phyloP scores from a whole-genome alignment of 768 basidiomycete species.

The Russula foetens region DNA sequence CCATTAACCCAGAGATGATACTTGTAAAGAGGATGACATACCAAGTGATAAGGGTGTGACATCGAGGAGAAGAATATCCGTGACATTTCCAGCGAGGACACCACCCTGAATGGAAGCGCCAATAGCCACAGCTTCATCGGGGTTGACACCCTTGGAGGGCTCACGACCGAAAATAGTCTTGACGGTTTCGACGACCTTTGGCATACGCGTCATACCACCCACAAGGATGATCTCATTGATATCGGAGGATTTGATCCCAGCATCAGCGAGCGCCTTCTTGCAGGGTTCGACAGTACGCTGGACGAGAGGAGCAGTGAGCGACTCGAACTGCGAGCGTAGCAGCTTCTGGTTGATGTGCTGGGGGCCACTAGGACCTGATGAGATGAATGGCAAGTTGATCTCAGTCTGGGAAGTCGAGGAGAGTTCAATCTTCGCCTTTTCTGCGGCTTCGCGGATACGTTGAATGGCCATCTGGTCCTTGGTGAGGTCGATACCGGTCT shows the following conservation, averaged over 20 bases:
- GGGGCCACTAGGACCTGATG: slow-evolving; percentile 88
- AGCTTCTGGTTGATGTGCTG: slow-evolving; percentile 96
- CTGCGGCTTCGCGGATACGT: slow-evolving; percentile 97
- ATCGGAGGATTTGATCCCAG: slow-evolving; percentile 86
- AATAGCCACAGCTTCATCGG: slow-evolving; percentile 97
- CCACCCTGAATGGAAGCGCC: slow-evolving; percentile 98
- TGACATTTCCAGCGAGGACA: slow-evolving; percentile 94
- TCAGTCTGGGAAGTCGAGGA: slow-evolving; percentile 94
- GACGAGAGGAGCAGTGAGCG: slow-evolving; percentile 72
- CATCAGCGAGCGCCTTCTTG: slow-evolving; percentile 94
- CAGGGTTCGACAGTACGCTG: slow-evolving; percentile 91
- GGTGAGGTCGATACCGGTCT: slow-evolving; percentile 70
- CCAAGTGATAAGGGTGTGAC: slow-evolving; percentile 96
- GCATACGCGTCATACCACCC: slow-evolving; percentile 99
- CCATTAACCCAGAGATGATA: neutral
- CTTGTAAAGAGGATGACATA: slow-evolving; percentile 28
- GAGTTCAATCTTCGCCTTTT: slow-evolving; percentile 98
- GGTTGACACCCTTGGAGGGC: slow-evolving; percentile 98
- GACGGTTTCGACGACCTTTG: slow-evolving; percentile 50
- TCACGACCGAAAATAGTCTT: slow-evolving; percentile 63
- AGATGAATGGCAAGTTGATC: slow-evolving; percentile 97
- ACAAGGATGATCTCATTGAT: slow-evolving; percentile 97
- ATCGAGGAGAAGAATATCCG: slow-evolving; percentile 89
- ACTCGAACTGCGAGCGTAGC: slow-evolving; percentile 84
- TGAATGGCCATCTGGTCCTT: slow-evolving; percentile 95